phyloP scores from a whole-genome alignment of 1,284 basidiomycete genomes.

The Naganishia cerealis region DNA sequence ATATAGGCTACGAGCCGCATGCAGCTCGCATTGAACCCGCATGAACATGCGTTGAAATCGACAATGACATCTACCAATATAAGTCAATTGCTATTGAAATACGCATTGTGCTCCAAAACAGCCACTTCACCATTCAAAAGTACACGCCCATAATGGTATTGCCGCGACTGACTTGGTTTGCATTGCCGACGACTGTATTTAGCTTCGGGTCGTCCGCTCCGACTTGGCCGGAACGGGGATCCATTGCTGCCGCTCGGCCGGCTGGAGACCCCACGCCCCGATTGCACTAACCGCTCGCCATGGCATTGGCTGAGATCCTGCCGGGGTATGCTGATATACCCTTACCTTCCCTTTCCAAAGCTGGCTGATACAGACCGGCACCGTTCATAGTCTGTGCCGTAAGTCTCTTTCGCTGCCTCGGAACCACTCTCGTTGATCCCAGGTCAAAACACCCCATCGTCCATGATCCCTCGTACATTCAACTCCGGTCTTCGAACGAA shows the following conservation, averaged over 20 bases:
- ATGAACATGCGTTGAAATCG: too few relatives aligned
- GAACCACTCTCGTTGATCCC: neutral
- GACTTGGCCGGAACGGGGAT: neutral
- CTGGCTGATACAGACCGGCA: neutral
- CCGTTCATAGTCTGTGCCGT: neutral
- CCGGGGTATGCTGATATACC: neutral
- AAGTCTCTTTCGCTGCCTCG: neutral
- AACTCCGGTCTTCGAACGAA: constrained; percentile 3
- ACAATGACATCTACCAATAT: too few relatives aligned
- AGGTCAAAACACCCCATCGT: neutral
- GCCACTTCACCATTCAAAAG: too few relatives aligned
- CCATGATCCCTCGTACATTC: constrained; percentile 7
- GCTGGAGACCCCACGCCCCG: neutral
- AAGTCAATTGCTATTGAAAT: too few relatives aligned
- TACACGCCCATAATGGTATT: too few relatives aligned
- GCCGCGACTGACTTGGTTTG: too few relatives aligned
- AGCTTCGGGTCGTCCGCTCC: neutral
- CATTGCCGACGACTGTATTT: too few relatives aligned
- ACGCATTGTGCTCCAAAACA: too few relatives aligned
- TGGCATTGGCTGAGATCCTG: neutral
- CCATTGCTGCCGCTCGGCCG: neutral
- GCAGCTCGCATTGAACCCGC: too few relatives aligned
- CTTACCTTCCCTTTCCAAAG: neutral
- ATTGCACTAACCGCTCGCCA: neutral
- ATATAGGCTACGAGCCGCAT: too few relatives aligned